Conservation (phyloP, 345 rosid species). For the Eucalyptus brandiana region DNA sequence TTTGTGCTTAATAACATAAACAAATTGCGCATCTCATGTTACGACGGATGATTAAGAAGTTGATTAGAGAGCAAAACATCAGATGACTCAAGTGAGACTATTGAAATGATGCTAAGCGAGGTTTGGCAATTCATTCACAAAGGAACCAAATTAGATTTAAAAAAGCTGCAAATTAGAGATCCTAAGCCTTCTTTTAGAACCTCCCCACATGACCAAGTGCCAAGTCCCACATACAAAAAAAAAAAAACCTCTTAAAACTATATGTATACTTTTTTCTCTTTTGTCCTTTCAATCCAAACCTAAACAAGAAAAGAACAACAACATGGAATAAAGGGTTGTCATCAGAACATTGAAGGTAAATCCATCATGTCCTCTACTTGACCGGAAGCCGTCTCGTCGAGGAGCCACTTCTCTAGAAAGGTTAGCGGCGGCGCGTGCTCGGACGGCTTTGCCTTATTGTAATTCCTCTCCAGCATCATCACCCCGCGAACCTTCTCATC, state of each 20-base stretch:
- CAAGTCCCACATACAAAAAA: neutral
- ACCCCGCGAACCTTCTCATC: neutral
- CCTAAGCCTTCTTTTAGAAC: neutral
- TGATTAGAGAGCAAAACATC: neutral
- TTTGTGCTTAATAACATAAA: neutral
- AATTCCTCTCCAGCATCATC: constrained; percentile 7
- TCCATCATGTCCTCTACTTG: constrained; percentile 59
- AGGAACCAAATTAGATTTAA: neutral
- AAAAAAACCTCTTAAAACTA: neutral
- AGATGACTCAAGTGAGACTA: neutral
- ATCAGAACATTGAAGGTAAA: constrained; percentile 37
- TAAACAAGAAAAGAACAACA: neutral
- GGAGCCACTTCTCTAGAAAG: constrained; percentile 92
- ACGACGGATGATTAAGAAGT: neutral
- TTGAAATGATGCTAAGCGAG: neutral
- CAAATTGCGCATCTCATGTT: neutral
- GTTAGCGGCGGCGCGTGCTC: constrained; percentile 45
- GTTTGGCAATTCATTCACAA: neutral
- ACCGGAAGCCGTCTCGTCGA: constrained; percentile 45
- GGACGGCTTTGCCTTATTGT: neutral
- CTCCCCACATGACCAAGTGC: neutral
- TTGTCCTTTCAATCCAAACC: neutral
- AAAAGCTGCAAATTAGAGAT: neutral
- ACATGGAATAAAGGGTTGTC: neutral
- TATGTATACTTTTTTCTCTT: neutral